Base-by-base conservation (phyloP, 495 filamentous ascomycete species). In the Staphylotrichum longicolle region DNA sequence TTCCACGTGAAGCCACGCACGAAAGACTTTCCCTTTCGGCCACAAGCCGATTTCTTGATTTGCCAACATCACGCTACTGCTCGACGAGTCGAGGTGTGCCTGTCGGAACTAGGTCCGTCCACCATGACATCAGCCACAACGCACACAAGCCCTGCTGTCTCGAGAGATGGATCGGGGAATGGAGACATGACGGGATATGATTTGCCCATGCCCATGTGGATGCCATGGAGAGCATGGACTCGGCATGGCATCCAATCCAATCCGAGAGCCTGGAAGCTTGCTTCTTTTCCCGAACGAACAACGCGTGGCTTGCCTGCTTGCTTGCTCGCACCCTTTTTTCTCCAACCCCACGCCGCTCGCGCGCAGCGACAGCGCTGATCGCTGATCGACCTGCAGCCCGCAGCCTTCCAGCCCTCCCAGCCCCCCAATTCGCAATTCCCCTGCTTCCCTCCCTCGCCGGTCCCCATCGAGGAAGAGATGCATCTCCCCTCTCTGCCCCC, bases 381-480 rank as follows among this genome's bases (percentile, higher is more conserved):
- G 54, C 32, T 47, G 54, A 47, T 57, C 41, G 33, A 20, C 42
- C 14, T 39, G 37, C 37, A 39, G 37, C 37, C 32, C 35, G 50
- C 52, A 42, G 37, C 37, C 52, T 54, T 37, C 52, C 37, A 39
- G 37, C 37, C 6, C 10, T 10, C 37, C 37, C 37, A 6, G 37
- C 20, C 50, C 50, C 50, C 14, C 15, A 45, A 10, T 39, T n/a
- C 50, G 50, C 46, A 37, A 47, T 7, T 47, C 30, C 54, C 54
- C 54, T 57, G 54, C 52, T 42, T 32, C 42, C 37, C 39, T 5
- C 42, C 42, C 20, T 57, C 54, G 54, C 54, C 54, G 54, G 47
- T 57, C 54, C 54, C 12, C 11, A 57, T 57, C 33, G 39, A 47
- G 41, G 9, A 46, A 4, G 42, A 52, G 54, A 35, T 33, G 42